Evolutionary conservation across 2,329 filamentous ascomycete species (phyloP), one percentile per base, ranked within the genome.

Genomic region (Trichoderma simmonsii): DNA sequence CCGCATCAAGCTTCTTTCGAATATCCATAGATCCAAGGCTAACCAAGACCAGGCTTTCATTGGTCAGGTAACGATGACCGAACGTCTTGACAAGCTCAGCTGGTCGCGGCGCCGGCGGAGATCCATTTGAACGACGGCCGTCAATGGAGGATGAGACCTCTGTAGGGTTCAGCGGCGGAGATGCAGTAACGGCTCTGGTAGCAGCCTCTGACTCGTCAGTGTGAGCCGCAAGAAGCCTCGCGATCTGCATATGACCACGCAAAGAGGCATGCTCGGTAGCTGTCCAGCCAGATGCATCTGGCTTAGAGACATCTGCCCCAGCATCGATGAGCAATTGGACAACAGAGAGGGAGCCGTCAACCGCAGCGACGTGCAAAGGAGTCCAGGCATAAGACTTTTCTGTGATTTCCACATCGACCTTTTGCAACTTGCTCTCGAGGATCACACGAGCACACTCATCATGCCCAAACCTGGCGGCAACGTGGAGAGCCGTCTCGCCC

Each of bases 1-100:
- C 95, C 0, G 95, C 91, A 60, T 93, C 89, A 6, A 91, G 84
- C 39, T 89, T 87, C 82, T 96, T 97, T 70, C 94, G 90, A 83
- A 93, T 93, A 79, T 99, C 96, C 93, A 98, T 97, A 0, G 93
- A 95, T 0, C 96, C 96, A 9, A 99, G 85, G 77, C 94, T 98
- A 77, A 99, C 95, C 63, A 98, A 86, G 4, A 99, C 89, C 85
- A 99, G 91, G 74, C 93, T 93, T 77, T 97, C 91, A 66, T 97
- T 90, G 21, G 90, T 97, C 65, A 99, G 87, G 82, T 98, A 99
- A 69, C 95, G 90, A 85, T 99, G 96, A 71, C 96, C 96, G 81
- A 98, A 99, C 1, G 94, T 93, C 82, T 98, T 98, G 75, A 98
- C 89, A 6, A 95, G 92, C 74, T 98, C 94, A 3, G 90, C 85